Conservation (phyloP, 2,329 filamentous ascomycete genomes). For the Paraphaeosphaeria sporulosa region DNA sequence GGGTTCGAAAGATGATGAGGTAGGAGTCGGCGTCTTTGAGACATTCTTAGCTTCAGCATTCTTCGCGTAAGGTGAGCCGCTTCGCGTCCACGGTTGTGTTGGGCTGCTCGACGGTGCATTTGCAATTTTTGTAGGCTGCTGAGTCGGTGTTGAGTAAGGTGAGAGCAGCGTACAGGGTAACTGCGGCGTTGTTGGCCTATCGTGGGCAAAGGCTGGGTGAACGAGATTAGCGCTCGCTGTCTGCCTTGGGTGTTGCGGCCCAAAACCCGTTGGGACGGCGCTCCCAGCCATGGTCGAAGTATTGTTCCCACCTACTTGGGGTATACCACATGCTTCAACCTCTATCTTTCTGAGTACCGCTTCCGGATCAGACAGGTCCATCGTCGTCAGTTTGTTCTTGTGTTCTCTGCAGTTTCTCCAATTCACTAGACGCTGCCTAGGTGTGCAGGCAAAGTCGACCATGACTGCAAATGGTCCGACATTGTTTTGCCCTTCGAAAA, state of each 20-base stretch:
- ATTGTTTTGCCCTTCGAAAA: not conserved
- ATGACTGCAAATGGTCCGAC: not conserved
- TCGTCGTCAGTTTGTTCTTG: not conserved
- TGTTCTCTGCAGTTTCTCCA: slow-evolving; percentile 5
- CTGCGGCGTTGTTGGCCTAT: not conserved
- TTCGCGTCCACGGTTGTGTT: no score
- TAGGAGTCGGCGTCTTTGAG: not conserved
- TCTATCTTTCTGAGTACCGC: not conserved
- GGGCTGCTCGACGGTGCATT: not conserved
- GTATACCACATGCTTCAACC: not conserved
- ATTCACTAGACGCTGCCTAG: not conserved
- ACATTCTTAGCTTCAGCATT: not conserved
- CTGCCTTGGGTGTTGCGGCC: not conserved
- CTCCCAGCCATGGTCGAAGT: not conserved
- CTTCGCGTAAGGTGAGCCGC: not conserved
- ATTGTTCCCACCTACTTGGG: not conserved
- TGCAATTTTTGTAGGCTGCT: not conserved
- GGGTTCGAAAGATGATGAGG: not conserved
- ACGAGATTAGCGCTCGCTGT: not conserved
- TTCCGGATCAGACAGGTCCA: not conserved
- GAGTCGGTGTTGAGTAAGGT: not conserved
- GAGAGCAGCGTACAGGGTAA: not conserved
- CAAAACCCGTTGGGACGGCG: not conserved
- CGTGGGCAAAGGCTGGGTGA: not conserved
- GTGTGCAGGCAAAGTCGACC: not conserved